Evolutionary conservation across 2,329 filamentous ascomycete genomes (phyloP).

Genomic region (Colletotrichum filicis): DNA sequence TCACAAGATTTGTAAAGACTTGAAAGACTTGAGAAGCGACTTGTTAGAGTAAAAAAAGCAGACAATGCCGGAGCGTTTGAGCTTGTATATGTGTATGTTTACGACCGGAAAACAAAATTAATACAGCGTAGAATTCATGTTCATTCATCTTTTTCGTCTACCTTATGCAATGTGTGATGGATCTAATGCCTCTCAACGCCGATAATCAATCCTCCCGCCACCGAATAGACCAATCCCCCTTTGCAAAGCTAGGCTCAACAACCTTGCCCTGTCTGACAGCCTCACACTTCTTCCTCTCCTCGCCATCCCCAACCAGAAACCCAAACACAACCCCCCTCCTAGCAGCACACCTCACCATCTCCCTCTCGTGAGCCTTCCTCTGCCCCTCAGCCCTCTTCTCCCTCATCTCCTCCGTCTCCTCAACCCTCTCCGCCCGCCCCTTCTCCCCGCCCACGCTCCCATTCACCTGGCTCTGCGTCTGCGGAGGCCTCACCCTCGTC

Average conservation of each 20-base stretch:
- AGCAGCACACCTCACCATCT: constrained; percentile 72
- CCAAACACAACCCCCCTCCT: constrained; percentile 69
- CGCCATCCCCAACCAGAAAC: constrained; percentile 43
- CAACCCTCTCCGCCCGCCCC: constrained; percentile 61
- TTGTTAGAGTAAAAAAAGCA: not conserved
- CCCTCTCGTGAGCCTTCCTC: constrained; percentile 55
- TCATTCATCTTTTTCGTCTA: not conserved
- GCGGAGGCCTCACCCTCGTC: constrained; percentile 47
- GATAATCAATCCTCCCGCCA: constrained; percentile 57
- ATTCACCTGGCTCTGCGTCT: constrained; percentile 61
- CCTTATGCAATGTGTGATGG: not conserved
- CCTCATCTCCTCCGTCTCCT: constrained; percentile 62
- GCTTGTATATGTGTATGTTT: not conserved
- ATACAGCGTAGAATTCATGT: constrained; percentile 1
- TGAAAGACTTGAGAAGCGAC: not conserved
- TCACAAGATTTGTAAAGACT: no score
- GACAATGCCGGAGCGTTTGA: not conserved
- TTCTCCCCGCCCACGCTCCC: constrained; percentile 67
- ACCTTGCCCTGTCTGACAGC: constrained; percentile 68
- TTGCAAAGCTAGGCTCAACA: constrained; percentile 70
- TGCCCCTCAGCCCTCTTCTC: constrained; percentile 61
- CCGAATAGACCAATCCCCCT: constrained; percentile 68
- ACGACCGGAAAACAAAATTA: not conserved
- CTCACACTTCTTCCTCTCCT: constrained; percentile 60
- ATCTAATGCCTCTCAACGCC: no score